Evolutionary conservation across 768 basidiomycete species (phyloP).

Genomic region (Hypholoma sublateritium): DNA sequence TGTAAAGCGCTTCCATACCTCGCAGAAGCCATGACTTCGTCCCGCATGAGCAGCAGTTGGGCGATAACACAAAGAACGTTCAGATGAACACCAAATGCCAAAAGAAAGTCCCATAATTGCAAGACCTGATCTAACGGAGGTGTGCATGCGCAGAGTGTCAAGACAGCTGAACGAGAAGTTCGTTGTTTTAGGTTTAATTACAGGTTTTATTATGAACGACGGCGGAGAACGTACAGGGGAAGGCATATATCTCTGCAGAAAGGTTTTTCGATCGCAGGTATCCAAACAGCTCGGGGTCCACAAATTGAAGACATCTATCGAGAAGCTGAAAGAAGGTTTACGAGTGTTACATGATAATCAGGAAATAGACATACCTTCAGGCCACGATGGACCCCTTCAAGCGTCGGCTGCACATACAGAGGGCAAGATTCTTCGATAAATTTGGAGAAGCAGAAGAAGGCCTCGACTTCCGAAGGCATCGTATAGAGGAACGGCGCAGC

Average conservation of each 20-base stretch:
- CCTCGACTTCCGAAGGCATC: constrained; percentile 97
- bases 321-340: constrained; percentile 58
- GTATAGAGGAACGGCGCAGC: constrained; percentile 97
- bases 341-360: not conserved
- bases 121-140: constrained; percentile 95
- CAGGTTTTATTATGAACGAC: not conserved
- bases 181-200: not conserved
- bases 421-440: constrained; percentile 97
- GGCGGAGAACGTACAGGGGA: constrained; percentile 69
- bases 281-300: constrained; percentile 83
- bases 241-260: constrained; percentile 95
- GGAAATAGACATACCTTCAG: constrained; percentile 63
- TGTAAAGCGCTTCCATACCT: constrained; percentile 53
- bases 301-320: constrained; percentile 87
- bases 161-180: constrained; percentile 62
- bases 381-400: constrained; percentile 94
- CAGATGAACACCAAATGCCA: constrained; percentile 95
- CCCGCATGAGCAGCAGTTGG: constrained; percentile 86
- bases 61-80: constrained; percentile 98
- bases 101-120: constrained; percentile 94
- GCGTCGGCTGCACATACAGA: constrained; percentile 93
- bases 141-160: constrained; percentile 96
- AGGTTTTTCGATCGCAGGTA: constrained; percentile 88
- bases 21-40: constrained; percentile 83
- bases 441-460: constrained; percentile 93